phyloP scores from a whole-genome alignment of 768 basidiomycete genomes.

The Tephrocybe sp. region DNA sequence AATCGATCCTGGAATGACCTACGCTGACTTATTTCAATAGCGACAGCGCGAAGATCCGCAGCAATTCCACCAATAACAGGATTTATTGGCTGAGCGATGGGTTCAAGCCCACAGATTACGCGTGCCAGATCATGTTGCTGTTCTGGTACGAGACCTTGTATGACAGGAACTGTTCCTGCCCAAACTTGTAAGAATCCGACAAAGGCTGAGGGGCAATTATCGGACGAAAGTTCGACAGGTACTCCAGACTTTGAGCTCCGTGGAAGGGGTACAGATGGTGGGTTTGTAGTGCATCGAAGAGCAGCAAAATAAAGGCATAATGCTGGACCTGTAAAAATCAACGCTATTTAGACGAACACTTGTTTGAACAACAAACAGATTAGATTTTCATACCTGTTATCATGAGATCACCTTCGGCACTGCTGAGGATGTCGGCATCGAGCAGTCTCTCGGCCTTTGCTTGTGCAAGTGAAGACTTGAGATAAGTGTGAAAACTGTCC shows the following conservation, averaged over 20 bases:
- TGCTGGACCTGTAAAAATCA: constrained; percentile 55
- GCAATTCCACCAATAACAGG: constrained; percentile 57
- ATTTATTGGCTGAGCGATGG: constrained; percentile 39
- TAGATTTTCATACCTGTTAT: constrained; percentile 59
- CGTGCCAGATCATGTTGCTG: constrained; percentile 82
- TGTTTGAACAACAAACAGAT: not conserved
- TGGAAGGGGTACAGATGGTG: constrained; percentile 81
- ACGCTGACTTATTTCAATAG: constrained; percentile 84
- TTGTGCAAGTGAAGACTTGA: constrained; percentile 73
- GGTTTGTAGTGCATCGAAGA: constrained; percentile 66
- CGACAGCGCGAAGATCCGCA: constrained; percentile 79
- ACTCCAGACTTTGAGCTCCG: constrained; percentile 42
- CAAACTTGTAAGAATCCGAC: constrained; percentile 69
- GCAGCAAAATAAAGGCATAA: constrained; percentile 86
- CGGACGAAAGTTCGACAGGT: constrained; percentile 56
- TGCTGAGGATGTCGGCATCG: constrained; percentile 69
- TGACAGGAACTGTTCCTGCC: constrained; percentile 60
- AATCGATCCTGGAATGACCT: constrained; percentile 83
- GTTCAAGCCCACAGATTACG: constrained; percentile 64
- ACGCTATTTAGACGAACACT: not conserved
- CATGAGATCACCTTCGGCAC: constrained; percentile 83
- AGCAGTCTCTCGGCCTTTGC: constrained; percentile 76
- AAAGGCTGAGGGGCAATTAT: constrained; percentile 73
- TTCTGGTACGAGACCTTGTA: constrained; percentile 61
- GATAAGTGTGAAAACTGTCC: constrained; percentile 79